Conservation (phyloP, 2,329 filamentous ascomycete genomes). For the Alternaria sp. region DNA sequence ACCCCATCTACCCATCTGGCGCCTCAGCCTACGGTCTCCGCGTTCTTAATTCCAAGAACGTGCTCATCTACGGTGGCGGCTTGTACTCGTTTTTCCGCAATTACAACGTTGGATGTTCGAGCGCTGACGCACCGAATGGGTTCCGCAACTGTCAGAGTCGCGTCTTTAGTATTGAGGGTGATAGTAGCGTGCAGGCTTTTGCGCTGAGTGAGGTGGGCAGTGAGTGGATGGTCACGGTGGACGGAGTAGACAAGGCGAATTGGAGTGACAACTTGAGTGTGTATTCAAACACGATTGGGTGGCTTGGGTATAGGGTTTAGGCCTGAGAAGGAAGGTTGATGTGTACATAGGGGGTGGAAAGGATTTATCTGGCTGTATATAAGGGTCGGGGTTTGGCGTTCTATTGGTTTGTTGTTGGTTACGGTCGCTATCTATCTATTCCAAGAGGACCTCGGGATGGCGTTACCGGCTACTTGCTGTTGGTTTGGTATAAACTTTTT, state of each 20-base stretch:
- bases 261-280: slow-evolving; percentile 60
- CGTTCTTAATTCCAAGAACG: slow-evolving; percentile 64
- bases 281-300: slow-evolving; percentile 48
- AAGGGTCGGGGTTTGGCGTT: slow-evolving; percentile 1
- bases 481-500: neutral
- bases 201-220: slow-evolving; percentile 60
- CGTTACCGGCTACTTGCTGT: neutral
- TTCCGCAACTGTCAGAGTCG: slow-evolving; percentile 58
- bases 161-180: slow-evolving; percentile 61
- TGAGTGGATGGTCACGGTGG: slow-evolving; percentile 58
- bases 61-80: slow-evolving; percentile 70
- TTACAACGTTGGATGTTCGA: slow-evolving; percentile 59
- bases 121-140: slow-evolving; percentile 39
- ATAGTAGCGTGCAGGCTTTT: slow-evolving; percentile 54
- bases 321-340: no score
- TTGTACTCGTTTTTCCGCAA: slow-evolving; percentile 75
- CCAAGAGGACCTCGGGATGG: neutral
- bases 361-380: neutral
- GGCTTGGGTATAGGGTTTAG: slow-evolving; percentile 46
- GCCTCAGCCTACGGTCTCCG: slow-evolving; percentile 68
- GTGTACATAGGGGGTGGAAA: neutral
- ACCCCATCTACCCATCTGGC: slow-evolving; percentile 71
- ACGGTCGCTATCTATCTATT: neutral
- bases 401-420: neutral
- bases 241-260: slow-evolving; percentile 55